These are phyloP conservation scores for Osmanthus fragrans DNA, from an alignment of 257 asterid species.

Conservation along the genomic window DNA sequence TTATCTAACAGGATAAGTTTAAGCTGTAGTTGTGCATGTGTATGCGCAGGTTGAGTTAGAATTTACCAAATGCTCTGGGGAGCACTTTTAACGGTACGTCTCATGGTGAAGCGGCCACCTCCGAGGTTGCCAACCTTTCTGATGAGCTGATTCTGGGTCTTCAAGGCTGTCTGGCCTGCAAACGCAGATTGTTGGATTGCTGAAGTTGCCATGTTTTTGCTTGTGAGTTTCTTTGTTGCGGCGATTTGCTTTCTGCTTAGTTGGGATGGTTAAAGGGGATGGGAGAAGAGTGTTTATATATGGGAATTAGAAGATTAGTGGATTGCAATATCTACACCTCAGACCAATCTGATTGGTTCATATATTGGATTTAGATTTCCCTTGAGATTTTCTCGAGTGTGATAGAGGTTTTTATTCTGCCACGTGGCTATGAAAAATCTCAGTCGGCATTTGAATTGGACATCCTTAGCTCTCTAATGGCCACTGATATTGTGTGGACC, in stretches of 20 bases:
- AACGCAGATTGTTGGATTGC: constrained; percentile 77
- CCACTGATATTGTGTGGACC: neutral
- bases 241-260: neutral
- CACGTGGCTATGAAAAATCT: constrained; percentile 48
- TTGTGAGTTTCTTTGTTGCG: neutral
- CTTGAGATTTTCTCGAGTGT: constrained; percentile 23
- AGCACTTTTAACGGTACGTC: constrained; percentile 79
- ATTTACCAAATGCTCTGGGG: constrained; percentile 86
- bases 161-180: constrained; percentile 62
- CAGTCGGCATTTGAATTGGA: neutral
- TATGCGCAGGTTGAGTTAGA: neutral
- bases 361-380: constrained; percentile 37
- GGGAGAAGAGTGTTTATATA: constrained; percentile 18
- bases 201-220: constrained; percentile 57
- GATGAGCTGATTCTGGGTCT: constrained; percentile 63
- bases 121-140: constrained; percentile 55
- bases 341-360: constrained; percentile 55
- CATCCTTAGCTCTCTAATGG: neutral
- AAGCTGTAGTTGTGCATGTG: neutral
- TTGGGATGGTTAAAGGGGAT: constrained; percentile 11
- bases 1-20: too few species aligned
- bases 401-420: constrained; percentile 43
- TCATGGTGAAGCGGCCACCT: constrained; percentile 81
- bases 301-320: constrained; percentile 29
- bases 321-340: constrained; percentile 46